Evolutionary conservation across 352 stramenopile genomes (phyloP), one percentile per base, ranked within the genome.

Genomic region (Paralagenidium karlingii): DNA sequence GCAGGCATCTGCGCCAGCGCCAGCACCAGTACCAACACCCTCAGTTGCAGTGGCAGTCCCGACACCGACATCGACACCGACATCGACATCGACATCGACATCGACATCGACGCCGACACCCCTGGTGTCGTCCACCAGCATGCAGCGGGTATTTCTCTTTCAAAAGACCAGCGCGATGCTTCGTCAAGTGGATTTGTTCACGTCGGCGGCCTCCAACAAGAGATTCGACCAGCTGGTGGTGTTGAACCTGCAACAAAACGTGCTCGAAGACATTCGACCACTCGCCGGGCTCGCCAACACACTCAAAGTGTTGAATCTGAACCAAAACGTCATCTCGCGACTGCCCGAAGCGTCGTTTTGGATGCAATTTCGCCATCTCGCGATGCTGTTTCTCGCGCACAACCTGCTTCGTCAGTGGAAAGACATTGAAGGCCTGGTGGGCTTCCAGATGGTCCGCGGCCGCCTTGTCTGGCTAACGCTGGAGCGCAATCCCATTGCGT

Each of bases 191-290:
- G 36, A 32, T 9, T 13, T 73, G 10, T 62, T 76, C 43, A 47
- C 34, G 11, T 55, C 18, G 38, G 43, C 4, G 30, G 55, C 1
- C 41, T 34, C 18, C 28, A 39, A 15, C 20, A 43, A 52, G 12
- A 50, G 55, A 6, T 84, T 68, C 43, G 64, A 82, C 18, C 62
- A 61, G 12, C 47, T 89, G 21, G 44, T 71, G 2, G 52, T 81
- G 38, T 51, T 86, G 21, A 78, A 76, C 24, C 38, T 88, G 13
- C 55, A 73, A 34, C 55, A 76, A 42, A 85, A 83, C 26, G 53
- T 53, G 13, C 51, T 86, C 28, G 49, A 60, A 8, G 65, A 86
- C 38, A 32, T 85, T 19, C 36, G 53, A n/a, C 63, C 75, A 5
- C 58, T 89, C 13, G 13, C 49, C n/a, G 46, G 31, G 5, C 49